Evolutionary conservation across 2,329 filamentous ascomycete species (phyloP), one percentile per base, ranked within the genome.

Genomic region (Thielaviopsis populi): DNA sequence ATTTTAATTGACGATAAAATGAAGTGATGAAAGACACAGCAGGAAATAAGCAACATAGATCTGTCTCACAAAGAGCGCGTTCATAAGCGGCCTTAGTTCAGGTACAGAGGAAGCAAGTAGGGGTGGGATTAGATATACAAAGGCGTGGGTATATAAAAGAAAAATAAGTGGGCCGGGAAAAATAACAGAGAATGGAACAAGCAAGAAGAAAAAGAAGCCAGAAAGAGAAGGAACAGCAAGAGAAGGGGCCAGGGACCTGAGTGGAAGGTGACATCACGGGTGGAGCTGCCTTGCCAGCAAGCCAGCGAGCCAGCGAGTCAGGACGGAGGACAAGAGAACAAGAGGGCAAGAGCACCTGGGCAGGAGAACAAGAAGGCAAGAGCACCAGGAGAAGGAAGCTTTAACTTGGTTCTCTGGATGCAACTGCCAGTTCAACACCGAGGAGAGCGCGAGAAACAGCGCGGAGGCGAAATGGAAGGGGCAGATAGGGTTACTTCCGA

Each of bases 241-340:
- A 43, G 53, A 56, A 27, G 42, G 42, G 30, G 33, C 40, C 58
- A 60, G 58, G 58, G 58, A 60, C 58, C 37, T 41, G 33, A 60
- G 40, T 43, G 0, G 40, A 17, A 37, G 53, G 53, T 56, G 53
- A 56, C 53, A 56, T 56, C 53, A 56, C 53, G 5, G 30, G 53
- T 56, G 53, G 58, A 43, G 40, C 40, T 41, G 46, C 41, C 22
- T 60, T 11, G 54, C 37, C 22, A 59, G 40, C 46, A 24, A n/a
- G 46, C 19, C 43, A 43, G 41, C n/a, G n/a, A n/a, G n/a, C n/a
- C n/a, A n/a, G n/a, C n/a, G n/a, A n/a, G n/a, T 33, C 30, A 33
- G 30, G 30, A 33, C 7, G 11, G 41, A 43, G 41, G 13, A 15
- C 41, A 43, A 33, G 30, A 33, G 30, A 3, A 43, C 41, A 43